A percentile compares a stretch with the other conserved stretches of the same genome.
phyloP scores from a whole-genome alignment of 2,329 filamentous ascomycete species.

The Daldinia eschscholtzii region DNA sequence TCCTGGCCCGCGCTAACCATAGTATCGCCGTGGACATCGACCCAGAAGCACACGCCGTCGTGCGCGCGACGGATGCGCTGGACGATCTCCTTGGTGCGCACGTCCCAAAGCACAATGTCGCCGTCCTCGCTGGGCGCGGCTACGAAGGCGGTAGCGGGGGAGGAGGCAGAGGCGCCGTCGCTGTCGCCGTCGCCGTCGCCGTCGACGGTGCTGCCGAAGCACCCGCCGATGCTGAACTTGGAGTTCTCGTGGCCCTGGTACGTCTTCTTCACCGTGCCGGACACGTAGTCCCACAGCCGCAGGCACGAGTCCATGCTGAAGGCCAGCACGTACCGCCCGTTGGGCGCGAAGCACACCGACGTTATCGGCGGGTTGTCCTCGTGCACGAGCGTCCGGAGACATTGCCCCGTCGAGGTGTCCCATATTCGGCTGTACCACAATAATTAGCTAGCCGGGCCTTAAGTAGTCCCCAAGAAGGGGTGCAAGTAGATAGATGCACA shows the following conservation, averaged over 20 bases:
- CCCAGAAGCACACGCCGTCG: constrained; percentile 73
- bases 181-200: constrained; percentile 27
- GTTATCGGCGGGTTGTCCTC: constrained; percentile 94
- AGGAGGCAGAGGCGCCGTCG: background rate
- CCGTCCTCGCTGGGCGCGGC: constrained; percentile 91
- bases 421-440: constrained; percentile 77
- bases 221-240: constrained; percentile 85
- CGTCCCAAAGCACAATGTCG: constrained; percentile 88
- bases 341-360: constrained; percentile 91
- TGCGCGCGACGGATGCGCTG: constrained; percentile 71
- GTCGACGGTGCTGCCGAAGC: constrained; percentile 76
- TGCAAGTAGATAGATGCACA: background rate
- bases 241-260: constrained; percentile 93
- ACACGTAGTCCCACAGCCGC: constrained; percentile 94
- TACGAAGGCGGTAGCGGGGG: constrained; percentile 66
- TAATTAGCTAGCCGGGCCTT: background rate
- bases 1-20: constrained; percentile 72
- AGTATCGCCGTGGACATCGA: constrained; percentile 68
- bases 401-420: constrained; percentile 96
- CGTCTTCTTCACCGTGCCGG: constrained; percentile 92
- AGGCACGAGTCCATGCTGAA: constrained; percentile 92
- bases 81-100: constrained; percentile 84
- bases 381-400: constrained; percentile 92
- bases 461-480: background rate
- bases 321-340: constrained; percentile 91